These are phyloP conservation scores for Coprinellus micaceus DNA, from an alignment of 768 basidiomycete genomes.

Conservation along the genomic window DNA sequence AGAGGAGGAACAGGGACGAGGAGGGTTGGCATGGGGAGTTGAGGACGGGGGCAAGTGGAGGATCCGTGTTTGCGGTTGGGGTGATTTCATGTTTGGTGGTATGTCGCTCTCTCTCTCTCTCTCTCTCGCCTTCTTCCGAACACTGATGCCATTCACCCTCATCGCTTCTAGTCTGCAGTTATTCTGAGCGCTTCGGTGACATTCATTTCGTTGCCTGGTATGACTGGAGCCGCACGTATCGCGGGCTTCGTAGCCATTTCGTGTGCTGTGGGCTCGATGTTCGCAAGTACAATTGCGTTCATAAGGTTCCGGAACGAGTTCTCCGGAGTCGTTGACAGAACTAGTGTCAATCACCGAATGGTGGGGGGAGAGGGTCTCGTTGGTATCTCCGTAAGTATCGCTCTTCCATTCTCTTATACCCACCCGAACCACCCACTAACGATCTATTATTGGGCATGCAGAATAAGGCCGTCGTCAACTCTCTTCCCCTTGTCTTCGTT, in stretches of 20 bases:
- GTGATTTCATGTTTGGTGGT: conserved; percentile 65
- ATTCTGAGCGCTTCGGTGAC: conserved; percentile 80
- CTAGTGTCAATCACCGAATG: conserved; percentile 17
- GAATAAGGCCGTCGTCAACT: conserved; percentile 61
- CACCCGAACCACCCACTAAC: neutral
- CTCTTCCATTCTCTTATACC: neutral
- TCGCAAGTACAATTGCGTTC: conserved; percentile 63
- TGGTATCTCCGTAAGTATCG: conserved; percentile 41
- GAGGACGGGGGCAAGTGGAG: neutral
- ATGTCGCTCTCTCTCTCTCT: conserved; percentile 25
- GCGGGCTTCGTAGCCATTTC: conserved; percentile 66
- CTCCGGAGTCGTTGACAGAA: conserved; percentile 34
- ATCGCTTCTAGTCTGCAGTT: conserved; percentile 61
- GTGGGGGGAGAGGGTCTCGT: conserved; percentile 55
- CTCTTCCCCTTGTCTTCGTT: conserved; percentile 71
- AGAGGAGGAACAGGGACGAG: conserved; percentile 48
- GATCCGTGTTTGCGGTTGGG: conserved; percentile 51
- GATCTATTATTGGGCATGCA: conserved; percentile 18
- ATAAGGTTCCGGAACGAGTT: conserved; percentile 68
- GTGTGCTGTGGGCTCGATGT: conserved; percentile 67
- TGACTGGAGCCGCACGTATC: conserved; percentile 61
- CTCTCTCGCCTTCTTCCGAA: conserved; percentile 4
- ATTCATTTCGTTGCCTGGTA: conserved; percentile 72
- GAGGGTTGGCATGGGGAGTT: conserved; percentile 52
- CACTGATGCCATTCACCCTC: conserved; percentile 12